Evolutionary conservation across 768 basidiomycete genomes (phyloP).

Genomic region (Dendrothele bispora): DNA sequence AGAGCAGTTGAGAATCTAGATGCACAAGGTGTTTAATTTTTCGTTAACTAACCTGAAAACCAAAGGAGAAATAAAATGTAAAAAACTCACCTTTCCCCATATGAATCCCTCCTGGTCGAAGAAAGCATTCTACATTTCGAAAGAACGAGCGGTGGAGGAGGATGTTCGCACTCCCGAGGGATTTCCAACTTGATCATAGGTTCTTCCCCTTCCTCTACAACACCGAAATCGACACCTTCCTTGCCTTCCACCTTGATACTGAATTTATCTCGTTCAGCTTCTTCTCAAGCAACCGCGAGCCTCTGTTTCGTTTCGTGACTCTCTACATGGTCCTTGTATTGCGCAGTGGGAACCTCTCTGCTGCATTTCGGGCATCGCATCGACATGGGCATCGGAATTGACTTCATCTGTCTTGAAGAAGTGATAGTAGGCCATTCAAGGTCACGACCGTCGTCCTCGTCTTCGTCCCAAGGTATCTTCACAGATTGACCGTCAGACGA

Average conservation of each 20-base stretch:
- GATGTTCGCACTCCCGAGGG: constrained; percentile 1
- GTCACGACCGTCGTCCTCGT: too few relatives aligned
- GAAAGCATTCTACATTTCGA: constrained; percentile 2
- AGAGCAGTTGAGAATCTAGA: constrained; percentile 32
- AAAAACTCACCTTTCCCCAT: constrained; percentile 3
- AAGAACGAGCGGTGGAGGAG: neutral
- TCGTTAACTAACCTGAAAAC: too few relatives aligned
- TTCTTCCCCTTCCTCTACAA: constrained; percentile 22
- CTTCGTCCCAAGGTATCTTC: too few relatives aligned
- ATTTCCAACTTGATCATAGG: too few relatives aligned
- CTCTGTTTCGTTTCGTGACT: too few relatives aligned
- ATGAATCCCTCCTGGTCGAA: neutral
- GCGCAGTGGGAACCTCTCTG: constrained; percentile 18
- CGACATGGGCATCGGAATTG: too few relatives aligned
- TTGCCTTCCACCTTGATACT: constrained; percentile 45
- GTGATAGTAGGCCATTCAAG: too few relatives aligned
- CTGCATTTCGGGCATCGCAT: constrained; percentile 6
- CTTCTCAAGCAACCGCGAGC: constrained; percentile 34
- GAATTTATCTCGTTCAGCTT: constrained; percentile 47
- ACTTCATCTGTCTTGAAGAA: too few relatives aligned
- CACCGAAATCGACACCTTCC: constrained; percentile 41
- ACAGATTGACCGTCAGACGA: neutral
- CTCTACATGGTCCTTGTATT: constrained; percentile 27
- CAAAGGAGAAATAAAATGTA: too few relatives aligned
- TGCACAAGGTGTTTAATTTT: too few relatives aligned